Base-by-base conservation (phyloP, 345 rosid species). In the Tarenaya hassleriana region DNA sequence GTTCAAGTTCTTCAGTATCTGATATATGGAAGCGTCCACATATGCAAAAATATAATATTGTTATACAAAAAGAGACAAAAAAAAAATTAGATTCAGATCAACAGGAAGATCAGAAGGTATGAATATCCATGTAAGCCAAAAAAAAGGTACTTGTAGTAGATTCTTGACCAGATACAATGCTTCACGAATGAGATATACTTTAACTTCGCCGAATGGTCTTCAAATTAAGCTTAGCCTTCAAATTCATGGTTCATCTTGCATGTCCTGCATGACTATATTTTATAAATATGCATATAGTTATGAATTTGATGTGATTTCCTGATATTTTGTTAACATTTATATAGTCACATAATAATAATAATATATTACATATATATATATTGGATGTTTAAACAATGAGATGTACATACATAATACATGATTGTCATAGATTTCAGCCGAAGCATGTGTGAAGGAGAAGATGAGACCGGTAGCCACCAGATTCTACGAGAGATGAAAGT, bases 21-120 rank as follows among this genome's bases (percentile, higher is more conserved):
- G 98, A 64, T 92, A 88, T 47, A 95, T 97, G 2, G 97, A 95
- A 15, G 98, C 98, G 52, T 88, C 94, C 42, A 85, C 95, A 47
- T 92, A 92, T 11, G 98, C 91, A 77, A 92, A 88, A 69, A 92
- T 92, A 72, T 92, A 92, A 71, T 92, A 92, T 94, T 85, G 81
- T 80, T 64, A 73, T 45, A 58, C 1, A 70, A 49, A 41, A 62
- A 57, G 13, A 45, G 17, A 46, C 13, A 59, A 14, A 56, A 47
- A 67, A 34, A 35, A 40, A 47, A 61, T 60, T 12, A 67, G 51
- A 60, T 47, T 52, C 52, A 13, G 38, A 47, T 34, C 18, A 7
- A 50, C 48, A 53, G 14, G 12, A 10, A 59, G 35, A 50, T 24
- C 12, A 55, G 3, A 49, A 3, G 48, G n/a, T 19, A 15, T 1